Evolutionary conservation across 2,329 filamentous ascomycete species (phyloP), one percentile per base, ranked within the genome.

Genomic region (Aspergillus felis): DNA sequence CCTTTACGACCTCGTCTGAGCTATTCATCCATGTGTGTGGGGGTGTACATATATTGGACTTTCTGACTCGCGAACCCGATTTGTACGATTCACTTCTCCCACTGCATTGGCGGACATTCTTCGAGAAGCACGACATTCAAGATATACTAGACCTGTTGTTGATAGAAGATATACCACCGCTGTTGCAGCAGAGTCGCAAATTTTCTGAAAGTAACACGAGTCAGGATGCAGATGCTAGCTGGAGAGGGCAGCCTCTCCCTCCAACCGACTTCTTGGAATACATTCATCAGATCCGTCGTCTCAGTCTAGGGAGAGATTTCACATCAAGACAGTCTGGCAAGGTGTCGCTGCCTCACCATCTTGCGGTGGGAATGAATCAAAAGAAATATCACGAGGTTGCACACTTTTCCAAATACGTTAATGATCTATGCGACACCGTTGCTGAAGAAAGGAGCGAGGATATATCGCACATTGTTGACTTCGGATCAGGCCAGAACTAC

Each of bases 401-500:
- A 58, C 87, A 94, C 69, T 97, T 97, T 69, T 89, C 93, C n/a
- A 84, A 84, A 61, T 97, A 93, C 67, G 84, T 97, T 53, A 83
- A 91, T 54, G 81, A 83, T 28, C 82, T 96, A 25, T 81, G 84
- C 3, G 70, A 78, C 1, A 77, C 84, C 1, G 82, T 87, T 46
- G 78, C 79, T 0, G 75, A 79, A 50, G 75, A 81, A 14, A 69
- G 72, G 55, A 65, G 74, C 5, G 67, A 73, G 27, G 64, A 68
- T 6, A 87, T 97, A 59, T 90, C 91, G 0, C 92, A 97, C 76
- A 86, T 96, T 57, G 88, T 97, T 51, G 94, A 99, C 75, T 96
- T 97, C 74, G 94, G 94, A 28, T 96, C 92, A 54, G 94, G 94
- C 0, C 93, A 97, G 73, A 97, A 97, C 70, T 99, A 99, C 69